A percentile compares a stretch with the other conserved stretches of the same genome.
phyloP scores from a whole-genome alignment of 1,284 basidiomycete genomes.

The Cronartium quercuum region DNA sequence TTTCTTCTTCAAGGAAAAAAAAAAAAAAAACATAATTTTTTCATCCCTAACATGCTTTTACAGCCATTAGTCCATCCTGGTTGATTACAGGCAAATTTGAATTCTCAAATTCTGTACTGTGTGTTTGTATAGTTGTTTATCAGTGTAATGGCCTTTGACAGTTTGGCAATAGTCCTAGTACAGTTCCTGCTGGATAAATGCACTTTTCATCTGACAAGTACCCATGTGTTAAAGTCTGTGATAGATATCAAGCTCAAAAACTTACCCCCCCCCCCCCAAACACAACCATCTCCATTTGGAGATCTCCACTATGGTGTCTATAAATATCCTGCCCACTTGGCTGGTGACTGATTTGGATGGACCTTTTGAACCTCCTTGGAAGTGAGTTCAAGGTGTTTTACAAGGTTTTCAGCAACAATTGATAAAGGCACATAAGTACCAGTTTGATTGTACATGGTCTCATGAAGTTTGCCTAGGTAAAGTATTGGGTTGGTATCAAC shows the following conservation, averaged over 20 bases:
- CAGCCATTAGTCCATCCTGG: background rate
- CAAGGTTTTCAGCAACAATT: background rate
- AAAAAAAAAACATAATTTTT: background rate
- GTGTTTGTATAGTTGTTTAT: background rate
- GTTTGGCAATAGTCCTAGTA: background rate
- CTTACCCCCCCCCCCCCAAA: background rate
- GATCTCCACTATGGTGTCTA: background rate
- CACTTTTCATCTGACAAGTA: background rate
- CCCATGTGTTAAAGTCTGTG: background rate
- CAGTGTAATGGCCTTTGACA: too few relatives aligned
- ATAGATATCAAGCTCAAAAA: background rate
- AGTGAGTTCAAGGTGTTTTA: background rate
- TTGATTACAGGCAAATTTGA: background rate
- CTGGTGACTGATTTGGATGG: background rate
- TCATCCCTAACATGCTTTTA: background rate
- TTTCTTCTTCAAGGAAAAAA: too few relatives aligned
- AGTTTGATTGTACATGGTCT: background rate
- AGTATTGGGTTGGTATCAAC: background rate
- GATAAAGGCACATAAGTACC: background rate
- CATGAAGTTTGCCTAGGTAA: background rate
- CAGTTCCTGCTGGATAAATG: background rate
- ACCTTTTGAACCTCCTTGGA: background rate
- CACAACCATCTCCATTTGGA: background rate
- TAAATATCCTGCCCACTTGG: background rate
- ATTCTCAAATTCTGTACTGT: background rate